Evolutionary conservation across 208 protist species (phyloP).

Genomic region (Zelonia costaricensis): DNA sequence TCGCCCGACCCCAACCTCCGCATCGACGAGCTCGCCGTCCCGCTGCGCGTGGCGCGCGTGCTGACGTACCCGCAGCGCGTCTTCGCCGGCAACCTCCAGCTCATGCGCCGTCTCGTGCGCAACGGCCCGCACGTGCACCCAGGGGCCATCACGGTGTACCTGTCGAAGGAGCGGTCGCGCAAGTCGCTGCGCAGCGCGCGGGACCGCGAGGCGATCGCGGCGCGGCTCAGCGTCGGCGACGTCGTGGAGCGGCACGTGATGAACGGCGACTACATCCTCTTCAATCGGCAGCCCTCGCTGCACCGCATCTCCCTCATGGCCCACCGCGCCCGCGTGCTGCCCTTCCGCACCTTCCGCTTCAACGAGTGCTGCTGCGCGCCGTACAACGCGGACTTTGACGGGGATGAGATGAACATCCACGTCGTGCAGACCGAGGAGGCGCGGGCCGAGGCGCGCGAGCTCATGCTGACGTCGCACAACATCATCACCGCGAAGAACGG

Average conservation of each 20-base stretch:
- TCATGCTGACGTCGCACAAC: slow-evolving; percentile 98
- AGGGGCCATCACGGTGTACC: slow-evolving; percentile 95
- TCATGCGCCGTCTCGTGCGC: slow-evolving; percentile 90
- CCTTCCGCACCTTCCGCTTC: slow-evolving; percentile 99
- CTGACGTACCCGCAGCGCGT: slow-evolving; percentile 99
- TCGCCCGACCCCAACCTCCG: slow-evolving; percentile 99
- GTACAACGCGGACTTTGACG: slow-evolving; percentile 99
- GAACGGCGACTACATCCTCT: slow-evolving; percentile 98
- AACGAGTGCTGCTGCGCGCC: slow-evolving; percentile 99
- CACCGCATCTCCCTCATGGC: slow-evolving; percentile 99
- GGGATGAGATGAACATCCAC: slow-evolving; percentile 99
- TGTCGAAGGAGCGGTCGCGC: slow-evolving; percentile 73
- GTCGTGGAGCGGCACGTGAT: slow-evolving; percentile 99
- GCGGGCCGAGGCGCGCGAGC: slow-evolving; percentile 94
- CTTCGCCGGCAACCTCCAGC: slow-evolving; percentile 93
- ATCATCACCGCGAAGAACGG: slow-evolving; percentile 98
- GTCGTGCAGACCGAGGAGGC: slow-evolving; percentile 99
- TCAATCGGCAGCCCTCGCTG: slow-evolving; percentile 99
- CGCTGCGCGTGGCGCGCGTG: slow-evolving; percentile 94
- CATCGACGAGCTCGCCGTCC: slow-evolving; percentile 98
- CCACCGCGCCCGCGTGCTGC: slow-evolving; percentile 95
- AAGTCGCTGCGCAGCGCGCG: slow-evolving; percentile 75
- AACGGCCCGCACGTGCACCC: slow-evolving; percentile 98
- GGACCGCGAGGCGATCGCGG: slow-evolving; percentile 74
- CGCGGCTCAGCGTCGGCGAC: slow-evolving; percentile 94